phyloP scores from a whole-genome alignment of 129 eudicot genomes.

The Ambrosia trifida region DNA sequence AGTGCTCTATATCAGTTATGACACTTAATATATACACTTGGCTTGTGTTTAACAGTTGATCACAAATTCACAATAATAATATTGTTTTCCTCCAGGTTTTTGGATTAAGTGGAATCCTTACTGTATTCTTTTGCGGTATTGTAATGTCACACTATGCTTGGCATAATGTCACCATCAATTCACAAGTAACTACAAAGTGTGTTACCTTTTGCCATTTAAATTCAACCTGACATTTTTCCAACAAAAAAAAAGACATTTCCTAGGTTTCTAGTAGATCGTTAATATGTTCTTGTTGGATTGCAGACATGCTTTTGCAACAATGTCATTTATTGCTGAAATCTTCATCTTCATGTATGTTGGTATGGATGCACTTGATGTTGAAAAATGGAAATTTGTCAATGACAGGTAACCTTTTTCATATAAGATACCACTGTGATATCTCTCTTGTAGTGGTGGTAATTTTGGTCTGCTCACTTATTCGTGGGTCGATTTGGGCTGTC shows the following conservation, averaged over 20 bases:
- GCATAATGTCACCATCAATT: constrained; percentile 75
- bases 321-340: constrained; percentile 45
- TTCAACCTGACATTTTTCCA: neutral
- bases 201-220: constrained; percentile 22
- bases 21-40: neutral
- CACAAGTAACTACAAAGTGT: constrained; percentile 81
- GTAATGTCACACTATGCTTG: constrained; percentile 97
- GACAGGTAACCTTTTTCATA: constrained; percentile 43
- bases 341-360: constrained; percentile 49
- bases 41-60: constrained; percentile 5
- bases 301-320: constrained; percentile 53
- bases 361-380: constrained; percentile 43
- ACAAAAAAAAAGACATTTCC: neutral
- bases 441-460: neutral
- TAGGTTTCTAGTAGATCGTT: neutral
- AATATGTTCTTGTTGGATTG: constrained; percentile 9
- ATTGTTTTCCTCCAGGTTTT: constrained; percentile 53
- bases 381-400: constrained; percentile 46
- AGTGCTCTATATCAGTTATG: constrained; percentile 25
- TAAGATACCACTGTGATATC: neutral
- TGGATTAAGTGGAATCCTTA: constrained; percentile 82
- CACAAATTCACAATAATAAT: neutral
- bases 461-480: neutral
- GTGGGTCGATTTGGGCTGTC: constrained; percentile 1
- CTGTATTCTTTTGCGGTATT: constrained; percentile 92